Base-by-base conservation (phyloP, 1,284 basidiomycete species). In the Ganoderma resinaceum region DNA sequence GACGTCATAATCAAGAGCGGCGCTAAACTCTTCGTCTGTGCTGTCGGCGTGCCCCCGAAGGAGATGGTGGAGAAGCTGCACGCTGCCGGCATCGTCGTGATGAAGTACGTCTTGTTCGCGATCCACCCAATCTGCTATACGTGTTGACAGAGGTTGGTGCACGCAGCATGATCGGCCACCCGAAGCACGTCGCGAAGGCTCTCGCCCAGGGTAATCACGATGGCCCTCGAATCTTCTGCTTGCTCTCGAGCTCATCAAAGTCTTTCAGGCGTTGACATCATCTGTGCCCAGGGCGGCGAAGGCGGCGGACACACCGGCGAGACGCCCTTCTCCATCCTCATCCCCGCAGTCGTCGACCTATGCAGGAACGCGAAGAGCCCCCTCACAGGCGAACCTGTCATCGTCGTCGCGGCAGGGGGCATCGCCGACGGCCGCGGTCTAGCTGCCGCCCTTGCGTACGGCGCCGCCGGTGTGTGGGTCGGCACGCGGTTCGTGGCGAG, bases 401-500 rank as follows among this genome's bases (percentile, higher is more conserved):
- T 91, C 57, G 92, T 96, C 49, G 87, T 96, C 38, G 94, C 92
- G 1, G 94, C 95, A 3, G 95, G 95, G 46, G 95, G 91, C 57
- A 91, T 96, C 71, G 89, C 89, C 31, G 94, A 95, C 75, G 95
- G 95, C 8, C 87, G 93, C 57, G 92, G 94, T 42, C 85, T 96
- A 31, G 94, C 95, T 20, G 92, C 92, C 11, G 82, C 92, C 16
- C 86, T 96, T 67, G 86, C 91, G 87, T 94, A 81, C 76, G 95
- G 95, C 63, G 94, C 94, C 2, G 83, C 90, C 2, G 95, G 89
- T 62, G 92, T 96, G 12, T 96, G 95, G 95, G 93, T 96, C 65
- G 95, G 95, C 43, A 97, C 95, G 2, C 89, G 95, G 35, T 98
- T 97, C 78, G 95, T 97, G 59, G 95, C 95, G 9, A 89, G 89